These are phyloP conservation scores for Rubroboletus satanas DNA, from an alignment of 768 basidiomycete genomes.

Conservation along the genomic window DNA sequence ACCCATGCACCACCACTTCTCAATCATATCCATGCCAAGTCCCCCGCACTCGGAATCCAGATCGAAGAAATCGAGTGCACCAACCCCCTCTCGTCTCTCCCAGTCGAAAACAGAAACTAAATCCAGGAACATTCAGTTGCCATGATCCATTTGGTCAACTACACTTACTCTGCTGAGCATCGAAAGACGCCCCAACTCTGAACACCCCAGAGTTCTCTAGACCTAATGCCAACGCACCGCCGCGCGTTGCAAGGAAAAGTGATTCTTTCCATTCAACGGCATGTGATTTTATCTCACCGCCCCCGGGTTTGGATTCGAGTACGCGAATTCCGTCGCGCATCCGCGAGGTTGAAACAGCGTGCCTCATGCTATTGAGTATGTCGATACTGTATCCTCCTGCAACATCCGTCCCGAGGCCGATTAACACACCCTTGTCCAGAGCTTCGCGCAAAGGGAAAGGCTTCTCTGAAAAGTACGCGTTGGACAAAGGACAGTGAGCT, in stretches of 20 bases:
- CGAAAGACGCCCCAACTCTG: conserved; percentile 60
- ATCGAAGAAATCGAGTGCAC: conserved; percentile 70
- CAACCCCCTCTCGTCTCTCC: conserved; percentile 43
- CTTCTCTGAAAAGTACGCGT: conserved; percentile 77
- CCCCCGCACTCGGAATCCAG: conserved; percentile 8
- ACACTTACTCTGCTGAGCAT: conserved; percentile 69
- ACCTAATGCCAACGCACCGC: conserved; percentile 69
- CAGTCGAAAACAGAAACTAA: conserved; percentile 49
- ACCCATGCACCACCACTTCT: conserved; percentile 91
- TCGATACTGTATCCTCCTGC: conserved; percentile 83
- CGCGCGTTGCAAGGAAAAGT: conserved; percentile 76
- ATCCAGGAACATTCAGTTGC: neutral
- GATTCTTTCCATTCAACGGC: conserved; percentile 79
- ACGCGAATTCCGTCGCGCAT: conserved; percentile 57
- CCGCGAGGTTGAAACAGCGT: conserved; percentile 67
- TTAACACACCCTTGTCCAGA: conserved; percentile 53
- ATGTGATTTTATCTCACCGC: conserved; percentile 24
- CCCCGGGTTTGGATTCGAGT: conserved; percentile 12
- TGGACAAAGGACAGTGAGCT: conserved; percentile 87
- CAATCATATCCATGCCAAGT: conserved; percentile 53
- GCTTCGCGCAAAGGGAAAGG: conserved; percentile 72
- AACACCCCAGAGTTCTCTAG: conserved; percentile 54
- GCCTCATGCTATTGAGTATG: conserved; percentile 77
- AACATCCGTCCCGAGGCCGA: conserved; percentile 83
- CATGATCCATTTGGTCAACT: neutral